Base-by-base conservation (phyloP, 345 rosid genomes). In the Hibiscus mutabilis region DNA sequence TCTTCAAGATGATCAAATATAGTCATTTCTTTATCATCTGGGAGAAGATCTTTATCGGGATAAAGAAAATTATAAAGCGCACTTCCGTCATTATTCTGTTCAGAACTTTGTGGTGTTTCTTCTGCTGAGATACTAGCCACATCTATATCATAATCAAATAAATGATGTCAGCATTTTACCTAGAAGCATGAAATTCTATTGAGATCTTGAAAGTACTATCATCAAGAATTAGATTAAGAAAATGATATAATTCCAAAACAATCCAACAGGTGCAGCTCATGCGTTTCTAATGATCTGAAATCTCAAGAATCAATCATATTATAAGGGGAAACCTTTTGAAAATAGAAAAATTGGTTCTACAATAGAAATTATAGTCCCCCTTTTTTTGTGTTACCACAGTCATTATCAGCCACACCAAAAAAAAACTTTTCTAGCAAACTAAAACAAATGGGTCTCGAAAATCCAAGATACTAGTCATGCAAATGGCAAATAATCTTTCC, bases 1-100 rank as follows among this genome's bases (percentile, higher is more conserved):
- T 94, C 98, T 77, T 94, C 98, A 9, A 94, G 90, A 76, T 95
- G 99, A 80, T 95, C 99, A 67, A 91, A 95, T 79, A 95, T 79
- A 75, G 82, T 95, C 99, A 95, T 95, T 82, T 94, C 96, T 77
- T 87, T 82, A 82, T 95, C 99, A 79, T 95, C 97, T 1, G 97
- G 99, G 19, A 95, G 95, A 47, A 90, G 93, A 74, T 89, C 97
- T 80, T 90, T 92, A 75, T 75, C 77, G 2, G 98, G 97, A 84
- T 95, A 90, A 14, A 95, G 89, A 76, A 90, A 87, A 82, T 90
- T 82, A 74, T 92, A 90, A 63, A 92, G 33, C 18, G 83, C 35
- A 79, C 88, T 83, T 61, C 69, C 65, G 69, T 73, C 83, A 61
- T 70, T 71, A 65, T 81, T 88, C 79, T 83, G 74, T 71, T 72